A percentile compares a stretch with the other conserved stretches of the same genome.
These are phyloP conservation scores for Suillus hirtellus DNA, from an alignment of 768 basidiomycete species.

Conservation along the genomic window DNA sequence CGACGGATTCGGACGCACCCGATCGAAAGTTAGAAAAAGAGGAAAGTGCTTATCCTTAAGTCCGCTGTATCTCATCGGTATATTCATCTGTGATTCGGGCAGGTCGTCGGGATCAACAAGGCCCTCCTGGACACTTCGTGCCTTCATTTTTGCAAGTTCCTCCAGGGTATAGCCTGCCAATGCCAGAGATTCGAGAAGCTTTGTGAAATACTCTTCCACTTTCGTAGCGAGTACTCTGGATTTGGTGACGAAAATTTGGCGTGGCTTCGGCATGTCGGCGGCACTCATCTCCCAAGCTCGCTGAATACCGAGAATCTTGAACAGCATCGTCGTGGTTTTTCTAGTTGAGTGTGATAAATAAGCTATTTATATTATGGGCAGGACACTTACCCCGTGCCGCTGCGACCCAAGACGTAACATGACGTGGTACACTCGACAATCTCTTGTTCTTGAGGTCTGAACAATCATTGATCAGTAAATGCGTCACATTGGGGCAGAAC, in stretches of 20 bases:
- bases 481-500: neutral
- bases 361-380: neutral
- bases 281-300: conserved; percentile 46
- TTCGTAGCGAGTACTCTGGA: conserved; percentile 63
- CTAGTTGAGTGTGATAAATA: conserved; percentile 31
- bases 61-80: conserved; percentile 53
- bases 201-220: conserved; percentile 66
- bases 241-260: conserved; percentile 74
- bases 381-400: conserved; percentile 65
- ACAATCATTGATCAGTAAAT: neutral
- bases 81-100: conserved; percentile 25
- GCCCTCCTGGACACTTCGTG: conserved; percentile 27
- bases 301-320: conserved; percentile 73
- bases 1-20: conserved; percentile 36
- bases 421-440: conserved; percentile 63
- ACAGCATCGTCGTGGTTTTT: conserved; percentile 77
- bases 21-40: conserved; percentile 66
- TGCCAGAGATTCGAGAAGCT: conserved; percentile 46
- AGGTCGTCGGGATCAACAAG: conserved; percentile 38
- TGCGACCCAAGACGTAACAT: conserved; percentile 68
- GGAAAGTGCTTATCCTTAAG: conserved; percentile 66
- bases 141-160: conserved; percentile 37
- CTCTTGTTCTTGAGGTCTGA: conserved; percentile 47
- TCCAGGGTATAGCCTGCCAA: conserved; percentile 36
- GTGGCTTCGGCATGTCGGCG: conserved; percentile 43